These are phyloP conservation scores for Metschnikowia cerradonensis DNA, from an alignment of 805 yeast species.

Conservation along the genomic window DNA sequence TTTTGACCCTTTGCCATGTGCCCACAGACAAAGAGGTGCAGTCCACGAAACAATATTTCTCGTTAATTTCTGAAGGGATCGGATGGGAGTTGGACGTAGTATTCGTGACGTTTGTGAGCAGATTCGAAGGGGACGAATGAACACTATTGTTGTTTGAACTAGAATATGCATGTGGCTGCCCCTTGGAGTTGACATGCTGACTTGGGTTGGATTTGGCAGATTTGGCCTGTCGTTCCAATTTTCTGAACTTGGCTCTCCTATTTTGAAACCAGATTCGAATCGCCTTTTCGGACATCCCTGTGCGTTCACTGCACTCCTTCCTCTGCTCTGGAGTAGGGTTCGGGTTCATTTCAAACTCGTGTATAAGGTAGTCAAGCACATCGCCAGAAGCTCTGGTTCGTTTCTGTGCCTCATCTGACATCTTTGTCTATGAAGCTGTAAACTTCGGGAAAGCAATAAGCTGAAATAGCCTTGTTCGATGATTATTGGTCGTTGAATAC, in stretches of 20 bases:
- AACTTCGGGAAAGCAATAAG: neutral
- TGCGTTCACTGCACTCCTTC: constrained; percentile 61
- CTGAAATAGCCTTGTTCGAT: neutral
- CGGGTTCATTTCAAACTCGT: constrained; percentile 67
- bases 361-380: constrained; percentile 61
- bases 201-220: constrained; percentile 6
- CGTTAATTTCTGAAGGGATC: constrained; percentile 55
- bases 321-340: constrained; percentile 74
- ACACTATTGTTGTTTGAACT: constrained; percentile 13
- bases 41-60: constrained; percentile 68
- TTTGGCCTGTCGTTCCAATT: constrained; percentile 49
- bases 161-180: constrained; percentile 6
- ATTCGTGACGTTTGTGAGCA: constrained; percentile 16
- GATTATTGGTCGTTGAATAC: neutral
- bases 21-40: constrained; percentile 70
- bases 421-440: neutral
- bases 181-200: neutral
- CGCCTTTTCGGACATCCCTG: constrained; percentile 82
- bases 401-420: constrained; percentile 30
- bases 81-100: constrained; percentile 12
- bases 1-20: constrained; percentile 72
- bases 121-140: constrained; percentile 23
- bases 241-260: constrained; percentile 73
- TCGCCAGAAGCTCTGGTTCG: constrained; percentile 79
- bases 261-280: constrained; percentile 94